Evolutionary conservation across 2,329 filamentous ascomycete genomes (phyloP), one percentile per base, ranked within the genome.

Genomic region (Xylaria hypoxylon): DNA sequence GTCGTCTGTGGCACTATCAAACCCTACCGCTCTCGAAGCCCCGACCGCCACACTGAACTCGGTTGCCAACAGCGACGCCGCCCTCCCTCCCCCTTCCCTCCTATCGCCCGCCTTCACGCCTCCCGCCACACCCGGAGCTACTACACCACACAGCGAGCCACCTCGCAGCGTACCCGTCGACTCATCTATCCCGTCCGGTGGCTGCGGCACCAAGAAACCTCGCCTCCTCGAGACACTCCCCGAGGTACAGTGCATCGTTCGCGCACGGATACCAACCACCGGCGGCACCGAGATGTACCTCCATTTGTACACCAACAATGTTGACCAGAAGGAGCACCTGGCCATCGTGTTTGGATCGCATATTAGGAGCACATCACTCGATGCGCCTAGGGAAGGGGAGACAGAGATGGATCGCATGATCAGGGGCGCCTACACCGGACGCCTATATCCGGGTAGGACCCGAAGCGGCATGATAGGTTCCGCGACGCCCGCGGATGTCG

Each of bases 261-360:
- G 96, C 71, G 96, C 96, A 19, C 90, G 96, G 61, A 99, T 99
- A 73, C 96, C 96, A 0, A 98, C 95, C 0, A 95, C 93, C 2
- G 89, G 87, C 0, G 95, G 95, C 3, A 92, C 94, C 11, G 94
- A 99, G 79, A 98, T 99, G 94, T 99, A 96, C 80, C 81, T 99
- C 58, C 95, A 99, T 77, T 84, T 98, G 0, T 99, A 99, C 81
- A 90, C 90, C 69, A 99, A 99, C 80, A 92, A 92, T 73, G 89
- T 93, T 6, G 96, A 99, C 79, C 92, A 90, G 71, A 99, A 99
- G 80, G 96, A 99, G 77, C 96, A 99, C 78, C 82, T 99, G 58
- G 96, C 96, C 19, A 98, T 99, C 76, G 96, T 99, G 0, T 99
- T 99, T 79, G 96, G 96, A 2, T 90, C 90, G 65, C 85, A 90